Conservation (phyloP, 176 grass and related monocot species). For the Thalia dealbata region DNA sequence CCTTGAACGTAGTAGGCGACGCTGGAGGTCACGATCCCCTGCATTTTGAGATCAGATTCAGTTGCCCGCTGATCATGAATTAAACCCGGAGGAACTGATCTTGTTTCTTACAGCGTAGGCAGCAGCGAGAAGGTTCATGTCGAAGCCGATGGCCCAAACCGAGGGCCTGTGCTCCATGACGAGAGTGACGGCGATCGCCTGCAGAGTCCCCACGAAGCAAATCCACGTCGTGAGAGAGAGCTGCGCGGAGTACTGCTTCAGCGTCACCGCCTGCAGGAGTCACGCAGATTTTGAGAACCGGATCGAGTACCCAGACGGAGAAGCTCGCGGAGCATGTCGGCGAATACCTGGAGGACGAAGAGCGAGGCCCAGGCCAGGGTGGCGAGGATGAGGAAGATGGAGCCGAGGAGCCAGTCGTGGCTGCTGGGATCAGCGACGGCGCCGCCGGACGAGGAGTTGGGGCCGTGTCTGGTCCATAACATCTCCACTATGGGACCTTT, state of each 20-base stretch:
- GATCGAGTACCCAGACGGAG: no score
- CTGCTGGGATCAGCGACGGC: background rate
- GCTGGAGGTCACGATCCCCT: slow-evolving; percentile 15
- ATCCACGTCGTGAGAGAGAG: slow-evolving; percentile 8
- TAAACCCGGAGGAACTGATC: background rate
- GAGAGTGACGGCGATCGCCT: slow-evolving; percentile 12
- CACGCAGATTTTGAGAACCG: background rate
- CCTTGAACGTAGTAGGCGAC: slow-evolving; percentile 15
- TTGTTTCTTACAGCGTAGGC: slow-evolving; percentile 10
- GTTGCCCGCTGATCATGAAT: background rate
- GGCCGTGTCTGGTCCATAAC: background rate
- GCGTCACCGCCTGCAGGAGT: slow-evolving; percentile 3
- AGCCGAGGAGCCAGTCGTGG: slow-evolving; percentile 8
- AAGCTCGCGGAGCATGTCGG: background rate
- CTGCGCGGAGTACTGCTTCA: slow-evolving; percentile 3
- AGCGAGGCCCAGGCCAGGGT: slow-evolving; percentile 16
- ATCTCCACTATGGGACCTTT: slow-evolving; percentile 17
- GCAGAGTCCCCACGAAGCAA: slow-evolving; percentile 9
- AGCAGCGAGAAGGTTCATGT: slow-evolving; percentile 22
- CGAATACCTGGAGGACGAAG: slow-evolving; percentile 13
- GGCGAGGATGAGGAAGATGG: slow-evolving; percentile 19
- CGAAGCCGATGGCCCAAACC: slow-evolving; percentile 9
- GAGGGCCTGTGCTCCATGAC: slow-evolving; percentile 19
- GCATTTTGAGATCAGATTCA: background rate
- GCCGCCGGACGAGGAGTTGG: background rate